phyloP scores from a whole-genome alignment of 2,329 filamentous ascomycete species.

The Triangularia setosa region DNA sequence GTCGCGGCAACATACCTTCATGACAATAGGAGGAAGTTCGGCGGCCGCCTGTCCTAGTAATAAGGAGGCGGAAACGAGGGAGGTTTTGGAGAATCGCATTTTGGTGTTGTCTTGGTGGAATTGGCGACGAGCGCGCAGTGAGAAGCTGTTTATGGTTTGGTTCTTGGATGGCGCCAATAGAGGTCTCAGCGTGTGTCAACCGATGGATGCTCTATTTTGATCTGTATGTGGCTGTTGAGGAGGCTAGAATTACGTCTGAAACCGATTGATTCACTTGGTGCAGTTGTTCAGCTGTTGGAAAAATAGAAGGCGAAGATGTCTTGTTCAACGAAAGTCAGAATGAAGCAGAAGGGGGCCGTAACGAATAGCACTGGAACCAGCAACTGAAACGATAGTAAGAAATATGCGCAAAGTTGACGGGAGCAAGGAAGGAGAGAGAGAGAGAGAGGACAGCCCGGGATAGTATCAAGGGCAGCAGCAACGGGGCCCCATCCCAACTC shows the following conservation, averaged over 20 bases:
- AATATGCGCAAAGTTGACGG: background rate
- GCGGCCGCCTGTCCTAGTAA: constrained; percentile 39
- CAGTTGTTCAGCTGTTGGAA: background rate
- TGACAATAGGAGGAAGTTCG: constrained; percentile 56
- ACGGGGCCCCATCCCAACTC: background rate
- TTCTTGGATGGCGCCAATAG: background rate
- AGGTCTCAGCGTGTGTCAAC: background rate
- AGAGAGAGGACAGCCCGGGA: too few species aligned
- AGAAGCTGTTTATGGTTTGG: background rate
- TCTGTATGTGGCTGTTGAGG: background rate
- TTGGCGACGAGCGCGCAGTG: background rate
- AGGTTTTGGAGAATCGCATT: constrained; percentile 30
- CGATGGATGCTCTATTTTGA: background rate
- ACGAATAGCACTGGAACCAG: background rate
- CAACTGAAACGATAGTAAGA: background rate
- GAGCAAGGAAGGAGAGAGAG: too few species aligned
- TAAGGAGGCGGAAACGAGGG: constrained; percentile 33
- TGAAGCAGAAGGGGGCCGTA: background rate
- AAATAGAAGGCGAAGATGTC: constrained; percentile 4
- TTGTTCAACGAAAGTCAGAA: constrained; percentile 13
- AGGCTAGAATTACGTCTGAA: background rate
- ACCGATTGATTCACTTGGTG: background rate
- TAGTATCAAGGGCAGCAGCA: too few species aligned
- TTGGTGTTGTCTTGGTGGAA: constrained; percentile 8
- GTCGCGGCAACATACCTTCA: constrained; percentile 53